phyloP scores from a whole-genome alignment of 2,329 filamentous ascomycete species.

The Colletotrichum filicis region DNA sequence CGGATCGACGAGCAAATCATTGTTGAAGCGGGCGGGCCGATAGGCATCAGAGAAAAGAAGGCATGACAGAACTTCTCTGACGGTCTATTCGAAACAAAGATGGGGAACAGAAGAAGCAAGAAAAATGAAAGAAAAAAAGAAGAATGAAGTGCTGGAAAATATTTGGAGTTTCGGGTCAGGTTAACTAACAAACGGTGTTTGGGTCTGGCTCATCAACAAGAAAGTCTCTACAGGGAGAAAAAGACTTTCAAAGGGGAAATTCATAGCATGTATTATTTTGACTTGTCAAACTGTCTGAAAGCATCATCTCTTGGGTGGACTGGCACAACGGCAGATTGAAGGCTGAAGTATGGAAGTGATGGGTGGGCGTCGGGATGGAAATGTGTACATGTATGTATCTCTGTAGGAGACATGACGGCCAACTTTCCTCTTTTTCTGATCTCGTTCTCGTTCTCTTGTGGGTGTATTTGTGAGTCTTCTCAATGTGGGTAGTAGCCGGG shows the following conservation, averaged over 20 bases:
- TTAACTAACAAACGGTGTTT: constrained; percentile 19
- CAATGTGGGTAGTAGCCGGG: neutral
- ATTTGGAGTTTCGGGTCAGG: constrained; percentile 16
- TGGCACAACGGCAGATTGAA: neutral
- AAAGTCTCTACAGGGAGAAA: neutral
- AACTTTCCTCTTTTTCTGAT: neutral
- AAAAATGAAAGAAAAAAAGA: neutral
- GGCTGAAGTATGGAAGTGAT: neutral
- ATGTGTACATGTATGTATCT: constrained; percentile 17
- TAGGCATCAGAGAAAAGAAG: constrained; percentile 31
- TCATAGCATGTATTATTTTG: constrained; percentile 19
- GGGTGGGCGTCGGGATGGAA: neutral
- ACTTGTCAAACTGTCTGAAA: neutral
- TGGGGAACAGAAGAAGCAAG: neutral
- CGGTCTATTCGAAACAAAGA: too few species aligned
- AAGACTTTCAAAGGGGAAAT: neutral
- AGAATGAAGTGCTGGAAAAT: constrained; percentile 4
- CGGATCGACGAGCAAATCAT: constrained; percentile 74
- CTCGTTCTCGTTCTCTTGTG: neutral
- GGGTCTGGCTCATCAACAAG: neutral
- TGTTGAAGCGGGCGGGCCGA: constrained; percentile 68
- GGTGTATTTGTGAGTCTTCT: neutral
- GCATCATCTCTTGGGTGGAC: constrained; percentile 3
- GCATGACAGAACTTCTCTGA: neutral
- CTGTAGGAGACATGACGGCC: neutral